Percentiles rank a stretch among this genome's conserved stretches.
phyloP scores from a whole-genome alignment of 129 eudicot species.

The Centaurea solstitialis region DNA sequence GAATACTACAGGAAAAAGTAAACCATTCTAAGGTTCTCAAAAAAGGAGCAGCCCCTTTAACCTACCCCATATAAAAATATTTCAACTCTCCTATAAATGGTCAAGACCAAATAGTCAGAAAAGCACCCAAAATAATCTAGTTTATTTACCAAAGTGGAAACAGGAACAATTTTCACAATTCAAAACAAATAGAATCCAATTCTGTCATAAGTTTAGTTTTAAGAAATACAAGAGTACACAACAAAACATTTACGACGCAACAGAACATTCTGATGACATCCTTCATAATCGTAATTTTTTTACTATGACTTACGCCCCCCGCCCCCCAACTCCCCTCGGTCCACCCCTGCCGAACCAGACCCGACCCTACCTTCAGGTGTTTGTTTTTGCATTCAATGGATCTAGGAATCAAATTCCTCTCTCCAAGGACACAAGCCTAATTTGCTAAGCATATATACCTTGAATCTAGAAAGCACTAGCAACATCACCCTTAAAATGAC shows the following conservation, averaged over 20 bases:
- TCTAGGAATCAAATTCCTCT: slow-evolving; percentile 25
- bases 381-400: slow-evolving; percentile 14
- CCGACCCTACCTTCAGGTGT: neutral
- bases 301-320: neutral
- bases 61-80: slow-evolving; percentile 7
- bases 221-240: neutral
- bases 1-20: too few species aligned
- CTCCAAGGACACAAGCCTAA: slow-evolving; percentile 9
- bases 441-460: slow-evolving; percentile 27
- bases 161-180: slow-evolving; percentile 19
- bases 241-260: neutral
- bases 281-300: too few species aligned
- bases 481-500: too few species aligned
- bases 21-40: neutral
- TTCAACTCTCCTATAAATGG: slow-evolving; percentile 18
- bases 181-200: slow-evolving; percentile 25
- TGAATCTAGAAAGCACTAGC: slow-evolving; percentile 5
- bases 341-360: neutral
- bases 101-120: slow-evolving; percentile 16
- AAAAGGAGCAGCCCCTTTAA: slow-evolving; percentile 1
- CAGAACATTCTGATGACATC: neutral
- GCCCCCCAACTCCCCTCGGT: neutral
- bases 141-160: slow-evolving; percentile 31
- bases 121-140: slow-evolving; percentile 28
- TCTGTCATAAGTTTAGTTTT: neutral